phyloP scores from a whole-genome alignment of 192 early-diverging fungal genomes.

The Rhizophlyctis rosea region DNA sequence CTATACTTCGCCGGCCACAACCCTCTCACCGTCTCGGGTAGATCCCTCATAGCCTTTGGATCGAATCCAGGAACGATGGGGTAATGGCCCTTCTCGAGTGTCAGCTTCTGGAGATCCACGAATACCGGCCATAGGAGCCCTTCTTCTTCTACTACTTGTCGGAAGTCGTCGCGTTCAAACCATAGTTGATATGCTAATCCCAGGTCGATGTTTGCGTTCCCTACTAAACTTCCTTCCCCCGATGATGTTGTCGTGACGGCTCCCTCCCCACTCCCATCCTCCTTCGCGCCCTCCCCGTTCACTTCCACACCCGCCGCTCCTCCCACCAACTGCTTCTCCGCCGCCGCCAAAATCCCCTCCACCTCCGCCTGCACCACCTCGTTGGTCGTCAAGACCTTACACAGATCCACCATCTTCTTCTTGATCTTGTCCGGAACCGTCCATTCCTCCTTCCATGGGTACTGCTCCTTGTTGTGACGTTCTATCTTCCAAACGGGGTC shows the following conservation, averaged over 20 bases:
- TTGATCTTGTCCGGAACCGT: constrained; percentile 32
- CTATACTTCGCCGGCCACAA: no score
- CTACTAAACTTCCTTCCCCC: no score
- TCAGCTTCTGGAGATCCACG: constrained; percentile 33
- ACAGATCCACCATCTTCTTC: constrained; percentile 25
- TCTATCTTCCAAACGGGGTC: neutral
- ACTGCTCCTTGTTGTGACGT: neutral
- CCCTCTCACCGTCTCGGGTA: no score
- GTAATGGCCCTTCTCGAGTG: constrained; percentile 33
- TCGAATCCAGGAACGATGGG: constrained; percentile 41
- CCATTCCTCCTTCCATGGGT: constrained; percentile 23
- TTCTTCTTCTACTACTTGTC: constrained; percentile 25
- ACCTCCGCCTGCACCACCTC: constrained; percentile 5
- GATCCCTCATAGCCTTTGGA: constrained; percentile 16
- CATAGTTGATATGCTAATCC: constrained; percentile 14
- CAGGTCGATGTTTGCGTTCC: neutral
- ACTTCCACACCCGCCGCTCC: neutral
- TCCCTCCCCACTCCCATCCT: neutral
- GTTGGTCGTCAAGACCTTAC: constrained; percentile 16
- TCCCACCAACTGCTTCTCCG: no score
- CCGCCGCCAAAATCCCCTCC: neutral
- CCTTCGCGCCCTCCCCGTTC: neutral
- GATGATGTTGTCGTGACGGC: no score
- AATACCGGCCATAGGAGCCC: constrained; percentile 32
- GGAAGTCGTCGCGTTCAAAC: constrained; percentile 49